A percentile compares a stretch with the other conserved stretches of the same genome.
Evolutionary conservation across 139 green algal genomes (phyloP).

Genomic region (Chlamydomonas eustigma): DNA sequence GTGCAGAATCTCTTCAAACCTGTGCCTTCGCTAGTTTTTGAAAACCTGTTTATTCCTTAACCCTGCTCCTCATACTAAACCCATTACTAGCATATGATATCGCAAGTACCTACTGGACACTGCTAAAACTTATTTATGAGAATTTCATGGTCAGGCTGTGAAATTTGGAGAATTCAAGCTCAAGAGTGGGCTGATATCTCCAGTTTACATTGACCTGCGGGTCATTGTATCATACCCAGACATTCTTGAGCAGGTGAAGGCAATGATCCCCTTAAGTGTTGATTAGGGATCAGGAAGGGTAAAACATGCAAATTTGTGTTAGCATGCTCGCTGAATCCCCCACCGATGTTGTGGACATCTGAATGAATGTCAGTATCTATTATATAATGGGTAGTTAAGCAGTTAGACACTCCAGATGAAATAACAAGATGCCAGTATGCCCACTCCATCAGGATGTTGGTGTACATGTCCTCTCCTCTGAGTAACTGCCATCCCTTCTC

Average conservation of each 20-base stretch:
- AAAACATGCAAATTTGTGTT: neutral
- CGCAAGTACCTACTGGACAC: too few species aligned
- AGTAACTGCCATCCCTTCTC: too few species aligned
- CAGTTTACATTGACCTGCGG: conserved; percentile 97
- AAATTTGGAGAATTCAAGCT: conserved; percentile 99
- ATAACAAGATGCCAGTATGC: too few species aligned
- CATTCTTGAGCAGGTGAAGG: conserved; percentile 79
- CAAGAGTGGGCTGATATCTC: conserved; percentile 93
- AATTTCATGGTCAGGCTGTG: conserved; percentile 70
- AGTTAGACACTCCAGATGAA: too few species aligned
- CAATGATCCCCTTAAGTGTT: neutral
- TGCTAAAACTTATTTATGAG: neutral
- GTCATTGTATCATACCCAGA: conserved; percentile 98
- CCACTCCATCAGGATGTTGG: too few species aligned
- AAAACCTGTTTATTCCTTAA: neutral
- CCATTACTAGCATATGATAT: neutral
- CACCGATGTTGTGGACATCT: too few species aligned
- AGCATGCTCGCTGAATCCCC: too few species aligned
- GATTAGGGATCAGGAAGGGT: neutral
- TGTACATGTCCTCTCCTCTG: too few species aligned
- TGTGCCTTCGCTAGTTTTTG: neutral
- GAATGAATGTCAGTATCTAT: too few species aligned
- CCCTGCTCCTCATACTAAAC: neutral
- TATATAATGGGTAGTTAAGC: too few species aligned
- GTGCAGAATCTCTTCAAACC: neutral